Base-by-base conservation (phyloP, 345 rosid genomes). In the Populus deltoides region DNA sequence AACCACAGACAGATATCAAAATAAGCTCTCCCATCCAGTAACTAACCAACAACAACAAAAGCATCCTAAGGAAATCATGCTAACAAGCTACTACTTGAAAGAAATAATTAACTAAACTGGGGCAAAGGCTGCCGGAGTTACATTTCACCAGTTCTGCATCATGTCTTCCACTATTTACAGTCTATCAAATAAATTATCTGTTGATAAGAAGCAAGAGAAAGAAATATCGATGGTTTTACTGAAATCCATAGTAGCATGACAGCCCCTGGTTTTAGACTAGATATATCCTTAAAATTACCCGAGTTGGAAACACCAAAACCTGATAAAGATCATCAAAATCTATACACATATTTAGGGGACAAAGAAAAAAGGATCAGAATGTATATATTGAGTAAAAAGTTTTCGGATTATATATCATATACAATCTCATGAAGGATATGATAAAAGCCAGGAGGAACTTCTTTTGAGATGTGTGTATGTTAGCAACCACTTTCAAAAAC, bases 231-330 rank as follows among this genome's bases (percentile, higher is more conserved):
- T 68, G 55, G 66, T 38, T 75, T 27, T 71, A 45, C 45, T 71
- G 17, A 39, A 61, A 71, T 39, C 66, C 33, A 43, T 24, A 79
- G 76, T 57, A 76, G 71, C n/a, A 36, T 59, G 72, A 12, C 73
- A 39, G 25, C 69, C 76, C 76, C 68, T 73, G 15, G 36, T 73
- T 63, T 78, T 47, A 33, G 71, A 55, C 27, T 9, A n/a, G 27
- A n/a, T 57, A 39, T 55, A 31, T 69, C 79, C 76, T 73, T 51
- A 67, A 55, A 71, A 65, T 61, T 73, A 57, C 70, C 66, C 39
- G 36, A 66, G 79, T 67, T 69, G 82, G 77, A 66, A 77, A 81
- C 62, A 76, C 79, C 80, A 81, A 78, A 83, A 71, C 75, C 73
- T 49, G 39, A 75, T 25, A 35, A 24, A 68, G 67, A 35, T 49